Base-by-base conservation (phyloP, 2,329 filamentous ascomycete genomes). In the Harringtonia lauricola region DNA sequence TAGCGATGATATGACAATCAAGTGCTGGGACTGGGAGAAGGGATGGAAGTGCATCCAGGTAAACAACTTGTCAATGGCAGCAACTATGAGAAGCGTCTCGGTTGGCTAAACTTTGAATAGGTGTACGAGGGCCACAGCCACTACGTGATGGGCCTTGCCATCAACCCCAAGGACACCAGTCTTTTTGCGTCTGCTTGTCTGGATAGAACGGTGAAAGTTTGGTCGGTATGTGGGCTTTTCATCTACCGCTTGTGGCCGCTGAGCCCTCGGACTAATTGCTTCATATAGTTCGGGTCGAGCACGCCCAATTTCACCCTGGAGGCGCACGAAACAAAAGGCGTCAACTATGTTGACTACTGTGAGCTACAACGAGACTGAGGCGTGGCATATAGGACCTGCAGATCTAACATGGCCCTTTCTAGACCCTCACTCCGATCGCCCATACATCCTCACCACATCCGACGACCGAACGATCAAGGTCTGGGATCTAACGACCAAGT, bases 401-500 rank as follows among this genome's bases (percentile, higher is more conserved):
- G 30, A 31, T 13, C 8, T 4, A 8, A 31, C 30, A 7, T 14
- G 30, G 12, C 12, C 12, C 5, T 13, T 8, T 2, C 7, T 14
- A 49, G 47, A 83, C 57, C 79, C 79, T 12, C 79, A 82, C 57
- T 80, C 78, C 53, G 80, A 83, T 58, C 83, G 83, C 62, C 80
- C 80, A 22, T 96, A 98, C 59, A 81, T 98, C 37, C 81, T 98
- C 51, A 98, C 92, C 21, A 95, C 90, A 14, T 95, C 88, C 8
- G 92, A 98, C 61, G 92, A 96, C 64, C 81, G 86, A 56, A 96
- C 90, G 1, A 87, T 96, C 55, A 96, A 96, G 72, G 79, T 98
- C 44, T 98, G 92, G 90, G 92, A 98, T 61, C 96, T 98, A 70
- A 96, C 90, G 13, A 96, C 89, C 39, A 98, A 98, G 67, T 92